Percentiles rank a stretch among this genome's conserved stretches.
These are phyloP conservation scores for Monilinia vaccinii-corymbosi DNA, from an alignment of 2,329 filamentous ascomycete genomes.

Conservation along the genomic window DNA sequence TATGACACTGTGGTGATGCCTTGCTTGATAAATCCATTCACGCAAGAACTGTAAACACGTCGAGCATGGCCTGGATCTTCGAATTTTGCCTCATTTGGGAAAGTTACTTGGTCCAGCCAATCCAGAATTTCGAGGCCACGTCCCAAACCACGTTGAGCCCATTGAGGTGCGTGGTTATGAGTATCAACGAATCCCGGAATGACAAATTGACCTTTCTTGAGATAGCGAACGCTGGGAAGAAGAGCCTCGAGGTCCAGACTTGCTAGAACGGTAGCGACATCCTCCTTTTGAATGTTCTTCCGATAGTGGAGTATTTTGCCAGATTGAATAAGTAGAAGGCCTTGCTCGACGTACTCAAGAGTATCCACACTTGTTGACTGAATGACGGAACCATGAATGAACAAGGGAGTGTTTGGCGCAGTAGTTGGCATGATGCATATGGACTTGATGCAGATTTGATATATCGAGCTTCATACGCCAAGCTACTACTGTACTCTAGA, in stretches of 20 bases:
- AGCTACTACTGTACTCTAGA: not conserved
- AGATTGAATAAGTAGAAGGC: conserved; percentile 8
- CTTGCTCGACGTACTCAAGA: conserved; percentile 10
- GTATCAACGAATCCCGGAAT: conserved; percentile 57
- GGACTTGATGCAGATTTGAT: not conserved
- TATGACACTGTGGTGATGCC: conserved; percentile 88
- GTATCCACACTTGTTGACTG: conserved; percentile 7
- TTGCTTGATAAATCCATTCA: conserved; percentile 70
- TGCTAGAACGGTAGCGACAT: not conserved
- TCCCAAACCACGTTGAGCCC: conserved; percentile 34
- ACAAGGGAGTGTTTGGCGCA: conserved; percentile 3
- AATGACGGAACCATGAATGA: conserved; percentile 11
- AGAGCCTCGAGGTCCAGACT: not conserved
- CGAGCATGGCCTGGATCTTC: conserved; percentile 50
- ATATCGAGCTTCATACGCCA: not conserved
- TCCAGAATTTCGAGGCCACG: conserved; percentile 35
- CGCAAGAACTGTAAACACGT: conserved; percentile 64
- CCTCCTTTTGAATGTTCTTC: not conserved
- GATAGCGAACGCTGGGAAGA: not conserved
- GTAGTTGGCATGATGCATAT: not conserved
- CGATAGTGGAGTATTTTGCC: conserved; percentile 4
- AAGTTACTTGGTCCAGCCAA: conserved; percentile 57
- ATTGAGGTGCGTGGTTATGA: conserved; percentile 58
- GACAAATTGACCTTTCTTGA: conserved; percentile 34
- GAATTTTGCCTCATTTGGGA: conserved; percentile 60